Evolutionary conservation across 176 grass and related monocot genomes (phyloP).

Genomic region (Oropetium thomaeum): DNA sequence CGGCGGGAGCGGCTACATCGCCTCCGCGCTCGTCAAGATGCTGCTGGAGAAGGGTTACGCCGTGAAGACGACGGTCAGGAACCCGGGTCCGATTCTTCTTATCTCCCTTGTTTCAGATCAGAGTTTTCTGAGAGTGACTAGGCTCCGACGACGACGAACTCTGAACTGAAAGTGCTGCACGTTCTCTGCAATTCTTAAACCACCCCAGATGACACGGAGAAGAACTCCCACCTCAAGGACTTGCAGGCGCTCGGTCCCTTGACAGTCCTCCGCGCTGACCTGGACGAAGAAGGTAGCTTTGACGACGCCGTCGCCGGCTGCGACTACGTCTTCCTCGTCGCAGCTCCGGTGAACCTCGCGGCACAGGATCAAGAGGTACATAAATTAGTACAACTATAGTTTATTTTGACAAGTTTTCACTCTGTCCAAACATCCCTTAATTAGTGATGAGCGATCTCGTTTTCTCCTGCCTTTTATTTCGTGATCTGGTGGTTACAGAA

Average conservation of each 20-base stretch:
- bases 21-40: slow-evolving; percentile 56
- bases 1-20: slow-evolving; percentile 63
- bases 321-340: slow-evolving; percentile 63
- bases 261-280: slow-evolving; percentile 43
- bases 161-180: slow-evolving; percentile 20
- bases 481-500: slow-evolving; percentile 37
- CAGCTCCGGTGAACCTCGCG: slow-evolving; percentile 51
- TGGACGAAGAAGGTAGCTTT: slow-evolving; percentile 62
- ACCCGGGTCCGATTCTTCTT: slow-evolving; percentile 41
- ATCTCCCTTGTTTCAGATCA: not conserved
- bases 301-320: slow-evolving; percentile 53
- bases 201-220: slow-evolving; percentile 31
- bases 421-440: no score
- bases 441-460: no score
- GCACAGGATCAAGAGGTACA: slow-evolving; percentile 50
- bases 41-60: slow-evolving; percentile 58
- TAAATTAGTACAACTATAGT: no score
- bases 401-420: no score
- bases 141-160: not conserved
- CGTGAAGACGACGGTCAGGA: slow-evolving; percentile 63
- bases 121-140: not conserved
- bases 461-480: no score
- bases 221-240: slow-evolving; percentile 44
- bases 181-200: no score
- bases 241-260: slow-evolving; percentile 51